phyloP scores from a whole-genome alignment of 2,329 filamentous ascomycete genomes.

The Delphinella strobiligena region DNA sequence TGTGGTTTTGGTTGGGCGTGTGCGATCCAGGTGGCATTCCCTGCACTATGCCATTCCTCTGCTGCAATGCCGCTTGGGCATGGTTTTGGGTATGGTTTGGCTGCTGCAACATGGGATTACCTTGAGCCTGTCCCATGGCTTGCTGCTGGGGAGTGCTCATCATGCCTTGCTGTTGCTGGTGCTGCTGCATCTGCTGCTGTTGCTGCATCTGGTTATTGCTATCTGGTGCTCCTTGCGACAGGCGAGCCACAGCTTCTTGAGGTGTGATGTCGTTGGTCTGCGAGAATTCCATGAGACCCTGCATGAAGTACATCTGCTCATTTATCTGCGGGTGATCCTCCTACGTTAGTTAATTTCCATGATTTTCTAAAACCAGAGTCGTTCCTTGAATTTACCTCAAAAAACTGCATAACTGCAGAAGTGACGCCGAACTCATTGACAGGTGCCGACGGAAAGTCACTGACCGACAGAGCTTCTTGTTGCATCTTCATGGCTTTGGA shows the following conservation, averaged over 20 bases:
- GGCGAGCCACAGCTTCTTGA: slow-evolving; percentile 41
- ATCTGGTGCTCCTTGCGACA: too few relatives aligned
- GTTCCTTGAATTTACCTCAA: slow-evolving; percentile 41
- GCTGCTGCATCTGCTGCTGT: slow-evolving; percentile 17
- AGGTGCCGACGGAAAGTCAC: slow-evolving; percentile 32
- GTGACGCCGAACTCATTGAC: slow-evolving; percentile 44
- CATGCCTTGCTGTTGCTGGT: slow-evolving; percentile 11
- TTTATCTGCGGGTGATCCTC: slow-evolving; percentile 47
- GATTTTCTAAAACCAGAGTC: slow-evolving; percentile 2
- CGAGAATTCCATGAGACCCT: slow-evolving; percentile 45
- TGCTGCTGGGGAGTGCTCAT: slow-evolving; percentile 16
- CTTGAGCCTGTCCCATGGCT: slow-evolving; percentile 1
- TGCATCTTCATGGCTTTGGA: slow-evolving; percentile 29
- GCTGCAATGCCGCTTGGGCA: slow-evolving; percentile 20
- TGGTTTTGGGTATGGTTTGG: slow-evolving; percentile 21
- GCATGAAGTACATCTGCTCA: slow-evolving; percentile 55
- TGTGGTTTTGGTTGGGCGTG: slow-evolving; percentile 22
- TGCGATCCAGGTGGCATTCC: slow-evolving; percentile 9
- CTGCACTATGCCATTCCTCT: slow-evolving; percentile 20
- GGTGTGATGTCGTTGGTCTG: slow-evolving; percentile 42
- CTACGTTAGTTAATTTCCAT: slow-evolving; percentile 9
- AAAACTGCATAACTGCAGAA: slow-evolving; percentile 43
- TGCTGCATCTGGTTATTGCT: slow-evolving; percentile 18
- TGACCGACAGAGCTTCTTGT: slow-evolving; percentile 31
- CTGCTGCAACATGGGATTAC: slow-evolving; percentile 13